A percentile compares a stretch with the other conserved stretches of the same genome.
Evolutionary conservation across 1,284 basidiomycete genomes (phyloP).

Genomic region (Tremellales sp.): DNA sequence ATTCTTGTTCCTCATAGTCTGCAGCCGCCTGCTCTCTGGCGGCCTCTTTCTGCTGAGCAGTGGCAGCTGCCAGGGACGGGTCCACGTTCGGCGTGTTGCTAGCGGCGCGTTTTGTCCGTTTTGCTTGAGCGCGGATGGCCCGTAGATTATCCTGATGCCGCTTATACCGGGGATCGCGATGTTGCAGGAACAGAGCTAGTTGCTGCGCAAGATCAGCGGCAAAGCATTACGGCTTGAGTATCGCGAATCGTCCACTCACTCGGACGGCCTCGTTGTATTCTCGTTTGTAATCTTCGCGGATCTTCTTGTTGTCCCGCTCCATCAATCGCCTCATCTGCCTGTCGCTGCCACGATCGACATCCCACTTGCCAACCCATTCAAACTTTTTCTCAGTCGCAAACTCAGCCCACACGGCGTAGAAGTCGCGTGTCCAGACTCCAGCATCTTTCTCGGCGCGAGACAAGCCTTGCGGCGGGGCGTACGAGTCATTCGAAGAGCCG

Average conservation of each 20-base stretch:
- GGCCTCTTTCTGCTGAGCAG: slow-evolving; percentile 20
- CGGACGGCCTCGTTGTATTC: slow-evolving; percentile 92
- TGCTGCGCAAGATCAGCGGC: slow-evolving; percentile 54
- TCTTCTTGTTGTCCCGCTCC: slow-evolving; percentile 95
- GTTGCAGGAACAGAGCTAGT: slow-evolving; percentile 80
- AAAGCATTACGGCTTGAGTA: not conserved
- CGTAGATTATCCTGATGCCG: slow-evolving; percentile 59
- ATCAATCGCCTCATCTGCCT: slow-evolving; percentile 77
- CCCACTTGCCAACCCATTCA: slow-evolving; percentile 82
- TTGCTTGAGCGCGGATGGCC: slow-evolving; percentile 10
- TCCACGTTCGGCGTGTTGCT: slow-evolving; percentile 13
- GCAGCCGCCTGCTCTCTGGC: slow-evolving; percentile 26
- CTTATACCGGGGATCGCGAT: slow-evolving; percentile 90
- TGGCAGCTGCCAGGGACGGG: slow-evolving; percentile 15
- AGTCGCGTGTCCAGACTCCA: slow-evolving; percentile 57
- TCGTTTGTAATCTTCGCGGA: slow-evolving; percentile 74
- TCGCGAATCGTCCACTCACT: slow-evolving; percentile 52
- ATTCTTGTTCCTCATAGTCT: slow-evolving; percentile 58
- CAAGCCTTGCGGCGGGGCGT: slow-evolving; percentile 51
- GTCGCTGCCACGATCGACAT: slow-evolving; percentile 78
- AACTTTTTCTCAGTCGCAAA: slow-evolving; percentile 89
- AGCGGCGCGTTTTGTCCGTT: slow-evolving; percentile 2
- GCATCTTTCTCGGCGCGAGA: slow-evolving; percentile 50
- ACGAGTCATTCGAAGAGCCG: slow-evolving; percentile 73
- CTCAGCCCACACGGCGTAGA: slow-evolving; percentile 83